Evolutionary conservation across 148 eudicot species (phyloP).

Genomic region (Pharnaceum exiguum): DNA sequence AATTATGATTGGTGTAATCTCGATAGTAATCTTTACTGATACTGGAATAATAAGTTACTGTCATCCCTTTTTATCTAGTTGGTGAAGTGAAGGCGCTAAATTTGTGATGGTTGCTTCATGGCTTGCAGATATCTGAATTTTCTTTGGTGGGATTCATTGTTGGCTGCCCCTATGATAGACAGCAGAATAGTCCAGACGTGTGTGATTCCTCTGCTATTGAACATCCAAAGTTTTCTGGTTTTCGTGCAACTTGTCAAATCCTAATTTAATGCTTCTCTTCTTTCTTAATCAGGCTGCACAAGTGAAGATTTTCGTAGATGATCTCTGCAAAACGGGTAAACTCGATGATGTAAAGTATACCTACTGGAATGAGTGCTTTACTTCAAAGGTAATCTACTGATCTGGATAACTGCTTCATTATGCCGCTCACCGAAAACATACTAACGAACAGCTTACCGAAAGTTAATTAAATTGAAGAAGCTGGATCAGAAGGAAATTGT

Average conservation of each 20-base stretch:
- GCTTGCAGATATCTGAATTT: slow-evolving; percentile 57
- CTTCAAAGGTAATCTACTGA: slow-evolving; percentile 61
- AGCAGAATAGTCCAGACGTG: slow-evolving; percentile 40
- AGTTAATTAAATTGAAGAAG: background rate
- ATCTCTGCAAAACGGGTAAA: slow-evolving; percentile 63
- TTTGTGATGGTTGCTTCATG: background rate
- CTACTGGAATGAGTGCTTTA: slow-evolving; percentile 80
- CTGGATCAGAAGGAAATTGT: background rate
- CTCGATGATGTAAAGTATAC: slow-evolving; percentile 72
- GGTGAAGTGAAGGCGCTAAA: no score
- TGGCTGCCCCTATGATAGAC: slow-evolving; percentile 63
- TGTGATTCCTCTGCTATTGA: slow-evolving; percentile 12
- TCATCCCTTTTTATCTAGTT: no score
- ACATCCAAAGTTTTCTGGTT: background rate
- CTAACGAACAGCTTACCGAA: background rate
- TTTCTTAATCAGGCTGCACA: slow-evolving; percentile 49
- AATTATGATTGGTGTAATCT: no score
- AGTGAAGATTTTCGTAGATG: slow-evolving; percentile 66
- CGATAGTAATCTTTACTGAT: no score
- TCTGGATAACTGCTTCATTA: background rate
- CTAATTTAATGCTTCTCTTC: slow-evolving; percentile 4
- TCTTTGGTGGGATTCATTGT: slow-evolving; percentile 57
- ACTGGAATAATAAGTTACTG: no score
- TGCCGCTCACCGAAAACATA: background rate
- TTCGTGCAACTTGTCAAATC: background rate